phyloP scores from a whole-genome alignment of 192 early-diverging fungal genomes.

The Backusella tarrabulga region DNA sequence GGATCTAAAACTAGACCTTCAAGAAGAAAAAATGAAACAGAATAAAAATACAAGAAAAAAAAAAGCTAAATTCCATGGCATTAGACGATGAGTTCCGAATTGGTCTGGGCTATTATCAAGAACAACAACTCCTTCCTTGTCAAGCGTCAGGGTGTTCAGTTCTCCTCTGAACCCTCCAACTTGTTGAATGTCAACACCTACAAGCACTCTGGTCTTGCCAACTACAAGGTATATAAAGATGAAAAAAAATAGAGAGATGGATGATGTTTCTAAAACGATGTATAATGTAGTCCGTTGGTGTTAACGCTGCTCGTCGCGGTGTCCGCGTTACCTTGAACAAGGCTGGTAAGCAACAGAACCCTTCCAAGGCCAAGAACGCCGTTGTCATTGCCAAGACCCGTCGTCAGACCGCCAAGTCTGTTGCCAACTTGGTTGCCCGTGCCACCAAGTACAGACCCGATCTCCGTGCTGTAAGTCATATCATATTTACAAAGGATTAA shows the following conservation, averaged over 20 bases:
- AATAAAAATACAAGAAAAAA: neutral
- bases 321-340: constrained; percentile 62
- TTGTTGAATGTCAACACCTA: constrained; percentile 75
- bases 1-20: neutral
- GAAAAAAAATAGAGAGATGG: neutral
- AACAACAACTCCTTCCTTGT: constrained; percentile 77
- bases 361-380: constrained; percentile 49
- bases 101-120: constrained; percentile 66
- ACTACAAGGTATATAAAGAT: constrained; percentile 55
- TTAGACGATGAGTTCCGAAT: constrained; percentile 40
- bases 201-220: constrained; percentile 81
- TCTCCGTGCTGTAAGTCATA: constrained; percentile 53
- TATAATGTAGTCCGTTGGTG: constrained; percentile 54
- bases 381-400: constrained; percentile 57
- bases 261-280: neutral
- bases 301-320: constrained; percentile 61
- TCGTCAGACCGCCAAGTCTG: constrained; percentile 62
- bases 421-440: constrained; percentile 61
- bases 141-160: constrained; percentile 74
- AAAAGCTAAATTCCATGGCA: neutral
- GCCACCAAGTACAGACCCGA: constrained; percentile 65
- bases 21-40: neutral
- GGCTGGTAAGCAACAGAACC: constrained; percentile 52
- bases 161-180: constrained; percentile 75
- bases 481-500: too few species aligned